These are phyloP conservation scores for Sindora glabra DNA, from an alignment of 306 rosid genomes.

Conservation along the genomic window DNA sequence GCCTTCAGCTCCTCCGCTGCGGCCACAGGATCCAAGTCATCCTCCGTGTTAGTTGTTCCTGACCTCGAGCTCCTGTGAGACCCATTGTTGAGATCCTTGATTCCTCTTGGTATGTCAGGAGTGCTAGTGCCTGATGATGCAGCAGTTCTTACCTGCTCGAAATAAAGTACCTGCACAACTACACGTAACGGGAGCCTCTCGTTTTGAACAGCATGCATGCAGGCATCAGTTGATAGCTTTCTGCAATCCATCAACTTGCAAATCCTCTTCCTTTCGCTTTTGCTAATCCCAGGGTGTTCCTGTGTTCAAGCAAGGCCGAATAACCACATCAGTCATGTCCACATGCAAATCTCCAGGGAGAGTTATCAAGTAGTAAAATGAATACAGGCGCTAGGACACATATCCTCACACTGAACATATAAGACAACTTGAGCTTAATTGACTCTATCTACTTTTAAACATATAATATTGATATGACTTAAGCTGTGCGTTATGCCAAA, in stretches of 20 bases:
- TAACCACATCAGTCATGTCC: neutral
- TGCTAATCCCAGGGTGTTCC: conserved; percentile 83
- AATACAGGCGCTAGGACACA: no score
- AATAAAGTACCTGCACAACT: conserved; percentile 88
- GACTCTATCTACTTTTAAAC: no score
- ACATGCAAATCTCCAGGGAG: neutral
- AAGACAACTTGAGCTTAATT: no score
- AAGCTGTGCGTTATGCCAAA: no score
- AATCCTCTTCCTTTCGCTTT: conserved; percentile 78
- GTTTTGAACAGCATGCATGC: conserved; percentile 88
- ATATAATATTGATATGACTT: no score
- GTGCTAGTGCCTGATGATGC: conserved; percentile 88
- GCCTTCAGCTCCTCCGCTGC: conserved; percentile 84
- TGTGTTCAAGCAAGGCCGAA: conserved; percentile 23
- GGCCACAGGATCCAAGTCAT: conserved; percentile 64
- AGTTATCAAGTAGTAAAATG: no score
- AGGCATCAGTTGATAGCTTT: conserved; percentile 81
- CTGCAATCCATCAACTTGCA: conserved; percentile 96
- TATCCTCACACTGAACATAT: no score
- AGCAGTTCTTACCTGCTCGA: conserved; percentile 79
- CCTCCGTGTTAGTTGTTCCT: conserved; percentile 69
- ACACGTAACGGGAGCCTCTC: conserved; percentile 94
- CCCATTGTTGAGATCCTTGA: conserved; percentile 54
- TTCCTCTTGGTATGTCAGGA: conserved; percentile 74
- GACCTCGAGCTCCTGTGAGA: conserved; percentile 89